These are phyloP conservation scores for Chlamydomonas sp. DNA, from an alignment of 139 green algal species.

Conservation along the genomic window DNA sequence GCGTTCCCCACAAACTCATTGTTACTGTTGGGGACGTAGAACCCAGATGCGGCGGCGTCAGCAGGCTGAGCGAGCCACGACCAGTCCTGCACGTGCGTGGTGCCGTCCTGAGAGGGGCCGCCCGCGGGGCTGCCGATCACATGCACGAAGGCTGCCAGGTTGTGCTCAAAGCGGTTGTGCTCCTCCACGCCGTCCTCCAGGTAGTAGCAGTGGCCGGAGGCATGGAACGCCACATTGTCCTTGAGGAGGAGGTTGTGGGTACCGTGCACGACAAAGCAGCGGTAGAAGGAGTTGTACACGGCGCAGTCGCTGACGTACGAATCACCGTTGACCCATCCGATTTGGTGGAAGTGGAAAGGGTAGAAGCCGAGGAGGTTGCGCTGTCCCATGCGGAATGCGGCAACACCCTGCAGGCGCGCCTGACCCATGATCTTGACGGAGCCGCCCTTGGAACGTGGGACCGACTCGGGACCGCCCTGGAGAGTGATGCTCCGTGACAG, in stretches of 20 bases:
- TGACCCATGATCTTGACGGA: slow-evolving; percentile 30
- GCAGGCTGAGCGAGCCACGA: slow-evolving; percentile 31
- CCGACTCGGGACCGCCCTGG: not conserved
- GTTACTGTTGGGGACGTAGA: slow-evolving; percentile 53
- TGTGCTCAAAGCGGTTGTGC: slow-evolving; percentile 47
- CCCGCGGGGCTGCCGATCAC: slow-evolving; percentile 36
- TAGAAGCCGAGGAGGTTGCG: slow-evolving; percentile 45
- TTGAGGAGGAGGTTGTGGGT: slow-evolving; percentile 29
- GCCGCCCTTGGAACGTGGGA: not conserved
- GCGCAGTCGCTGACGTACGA: slow-evolving; percentile 35
- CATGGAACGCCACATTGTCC: slow-evolving; percentile 52
- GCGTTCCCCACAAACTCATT: slow-evolving; percentile 50
- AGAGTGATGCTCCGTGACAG: slow-evolving; percentile 39
- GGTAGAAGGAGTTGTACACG: slow-evolving; percentile 37
- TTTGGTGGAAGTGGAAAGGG: slow-evolving; percentile 52
- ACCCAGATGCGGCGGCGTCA: slow-evolving; percentile 42
- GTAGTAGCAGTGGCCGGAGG: slow-evolving; percentile 29
- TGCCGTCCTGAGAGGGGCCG: slow-evolving; percentile 24
- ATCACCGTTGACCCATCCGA: slow-evolving; percentile 4
- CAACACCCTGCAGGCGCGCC: slow-evolving; percentile 37
- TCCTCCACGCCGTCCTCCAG: slow-evolving; percentile 43
- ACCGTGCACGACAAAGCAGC: slow-evolving; percentile 38
- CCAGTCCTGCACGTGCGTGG: slow-evolving; percentile 30
- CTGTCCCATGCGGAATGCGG: slow-evolving; percentile 45
- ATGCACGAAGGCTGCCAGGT: slow-evolving; percentile 50